Evolutionary conservation across 2,329 filamentous ascomycete genomes (phyloP).

Genomic region (Phyllosticta citribraziliensis): DNA sequence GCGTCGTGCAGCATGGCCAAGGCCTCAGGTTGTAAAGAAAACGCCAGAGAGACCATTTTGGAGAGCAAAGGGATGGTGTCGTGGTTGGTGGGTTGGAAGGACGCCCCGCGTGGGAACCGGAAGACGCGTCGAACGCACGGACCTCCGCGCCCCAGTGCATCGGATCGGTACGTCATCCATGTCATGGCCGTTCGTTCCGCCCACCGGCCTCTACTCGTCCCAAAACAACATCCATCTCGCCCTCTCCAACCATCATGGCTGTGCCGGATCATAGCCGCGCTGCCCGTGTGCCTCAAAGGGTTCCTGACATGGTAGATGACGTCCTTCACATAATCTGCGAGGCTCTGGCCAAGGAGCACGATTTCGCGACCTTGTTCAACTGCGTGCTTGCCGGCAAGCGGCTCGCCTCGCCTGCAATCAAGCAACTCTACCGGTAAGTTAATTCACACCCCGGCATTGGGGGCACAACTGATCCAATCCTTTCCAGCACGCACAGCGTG

Average conservation of each 20-base stretch:
- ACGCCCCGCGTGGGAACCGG: too few relatives aligned
- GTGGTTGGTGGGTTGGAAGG: not conserved
- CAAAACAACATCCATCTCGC: not conserved
- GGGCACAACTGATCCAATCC: not conserved
- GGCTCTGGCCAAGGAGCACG: slow-evolving; percentile 45
- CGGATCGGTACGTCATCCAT: not conserved
- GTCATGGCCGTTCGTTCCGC: slow-evolving; percentile 3
- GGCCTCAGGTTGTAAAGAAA: slow-evolving; percentile 65
- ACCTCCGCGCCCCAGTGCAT: slow-evolving; percentile 8
- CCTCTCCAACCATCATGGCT: slow-evolving; percentile 12
- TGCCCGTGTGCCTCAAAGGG: not conserved
- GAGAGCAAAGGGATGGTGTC: not conserved
- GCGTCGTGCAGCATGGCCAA: slow-evolving; percentile 62
- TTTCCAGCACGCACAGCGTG: slow-evolving; percentile 32
- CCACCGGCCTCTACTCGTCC: not conserved
- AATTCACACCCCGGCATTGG: not conserved
- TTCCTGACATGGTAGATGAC: slow-evolving; percentile 42
- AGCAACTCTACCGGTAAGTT: slow-evolving; percentile 52
- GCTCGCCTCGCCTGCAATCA: slow-evolving; percentile 50
- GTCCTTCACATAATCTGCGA: slow-evolving; percentile 52
- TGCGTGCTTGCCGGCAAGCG: slow-evolving; percentile 47
- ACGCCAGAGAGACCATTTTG: slow-evolving; percentile 48
- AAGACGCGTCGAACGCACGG: not conserved
- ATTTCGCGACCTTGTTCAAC: slow-evolving; percentile 52
- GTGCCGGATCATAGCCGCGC: not conserved